Evolutionary conservation across 2,329 filamentous ascomycete species (phyloP).

Genomic region (Alternaria sp.): DNA sequence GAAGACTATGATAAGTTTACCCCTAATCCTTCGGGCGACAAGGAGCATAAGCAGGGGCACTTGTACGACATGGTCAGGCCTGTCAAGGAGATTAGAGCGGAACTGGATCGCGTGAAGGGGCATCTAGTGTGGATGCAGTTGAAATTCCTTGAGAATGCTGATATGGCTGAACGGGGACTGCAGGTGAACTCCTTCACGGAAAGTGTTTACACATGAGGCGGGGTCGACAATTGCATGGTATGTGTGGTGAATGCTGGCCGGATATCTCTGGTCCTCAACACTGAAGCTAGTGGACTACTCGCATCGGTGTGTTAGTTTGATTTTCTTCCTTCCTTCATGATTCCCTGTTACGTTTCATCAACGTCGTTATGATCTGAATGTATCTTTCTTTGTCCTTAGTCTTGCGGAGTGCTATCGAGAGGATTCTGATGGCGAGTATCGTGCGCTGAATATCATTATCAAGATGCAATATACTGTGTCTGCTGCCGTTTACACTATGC

Average conservation of each 20-base stretch:
- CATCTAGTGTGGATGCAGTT: constrained; percentile 97
- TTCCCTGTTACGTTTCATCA: neutral
- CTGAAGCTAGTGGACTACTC: constrained; percentile 1
- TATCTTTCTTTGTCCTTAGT: neutral
- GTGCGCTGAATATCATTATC: neutral
- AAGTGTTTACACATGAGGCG: constrained; percentile 73
- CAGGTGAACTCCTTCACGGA: constrained; percentile 88
- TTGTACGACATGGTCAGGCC: constrained; percentile 76
- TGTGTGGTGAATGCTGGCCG: neutral
- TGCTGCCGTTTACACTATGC: neutral
- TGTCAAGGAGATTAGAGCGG: constrained; percentile 73
- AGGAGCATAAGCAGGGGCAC: constrained; percentile 77
- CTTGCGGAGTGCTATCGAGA: neutral
- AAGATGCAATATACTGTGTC: neutral
- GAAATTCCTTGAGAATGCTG: constrained; percentile 80
- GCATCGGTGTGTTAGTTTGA: neutral
- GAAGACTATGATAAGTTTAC: constrained; percentile 85
- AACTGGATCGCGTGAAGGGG: constrained; percentile 81
- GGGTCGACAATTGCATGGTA: neutral
- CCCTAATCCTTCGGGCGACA: constrained; percentile 63
- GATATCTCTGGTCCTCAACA: neutral
- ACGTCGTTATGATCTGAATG: neutral
- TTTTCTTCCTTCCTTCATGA: neutral
- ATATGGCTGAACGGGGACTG: constrained; percentile 89
- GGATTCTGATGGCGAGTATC: neutral